A percentile compares a stretch with the other conserved stretches of the same genome.
phyloP scores from a whole-genome alignment of 768 basidiomycete species.

The Guyanaporus albipodus region DNA sequence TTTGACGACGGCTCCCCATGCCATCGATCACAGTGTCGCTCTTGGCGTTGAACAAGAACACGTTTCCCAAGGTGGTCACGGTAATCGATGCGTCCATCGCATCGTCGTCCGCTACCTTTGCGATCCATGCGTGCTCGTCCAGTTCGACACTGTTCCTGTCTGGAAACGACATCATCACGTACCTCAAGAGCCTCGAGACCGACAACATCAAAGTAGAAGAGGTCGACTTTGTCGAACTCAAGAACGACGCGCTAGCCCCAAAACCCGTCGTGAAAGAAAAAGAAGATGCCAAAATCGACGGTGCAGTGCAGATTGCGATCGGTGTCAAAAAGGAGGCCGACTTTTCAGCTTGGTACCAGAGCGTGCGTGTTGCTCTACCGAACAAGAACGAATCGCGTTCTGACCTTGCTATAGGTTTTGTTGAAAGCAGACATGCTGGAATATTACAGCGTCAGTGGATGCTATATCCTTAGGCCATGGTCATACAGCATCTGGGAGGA shows the following conservation, averaged over 20 bases:
- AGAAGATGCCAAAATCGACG: conserved; percentile 79
- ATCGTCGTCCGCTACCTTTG: conserved; percentile 58
- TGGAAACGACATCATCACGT: conserved; percentile 69
- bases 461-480: conserved; percentile 98
- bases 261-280: conserved; percentile 50
- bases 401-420: conserved; percentile 61
- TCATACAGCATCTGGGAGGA: conserved; percentile 96
- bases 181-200: conserved; percentile 69
- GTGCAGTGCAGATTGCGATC: conserved; percentile 87
- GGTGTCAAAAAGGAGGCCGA: conserved; percentile 95
- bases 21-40: conserved; percentile 61
- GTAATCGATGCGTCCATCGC: conserved; percentile 79
- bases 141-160: conserved; percentile 72
- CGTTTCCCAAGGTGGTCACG: conserved; percentile 67
- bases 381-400: conserved; percentile 1
- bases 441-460: conserved; percentile 98
- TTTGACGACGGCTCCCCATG: background rate
- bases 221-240: conserved; percentile 67
- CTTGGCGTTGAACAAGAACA: conserved; percentile 61
- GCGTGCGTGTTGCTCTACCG: conserved; percentile 51
- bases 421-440: conserved; percentile 99
- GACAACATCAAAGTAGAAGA: conserved; percentile 61
- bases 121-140: conserved; percentile 72
- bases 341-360: conserved; percentile 92
- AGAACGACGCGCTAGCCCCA: conserved; percentile 39